A percentile compares a stretch with the other conserved stretches of the same genome.
These are phyloP conservation scores for barrel medic (Medicago truncatula) DNA, from an alignment of 306 rosid genomes.

Conservation along the genomic window MtrunA17r5.0-ANR NC_053049.1:26923001-26923500, in stretches of 20 bases:
- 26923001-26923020: not conserved
- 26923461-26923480: slow-evolving; percentile 27
- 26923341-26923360: slow-evolving; percentile 75
- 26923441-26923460: slow-evolving; percentile 57
- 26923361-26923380: slow-evolving; percentile 44
- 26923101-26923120: no score
- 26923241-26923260: slow-evolving; percentile 96
- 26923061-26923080: no score
- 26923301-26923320: slow-evolving; percentile 57
- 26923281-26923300: slow-evolving; percentile 52
- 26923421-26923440: slow-evolving; percentile 70
- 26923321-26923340: slow-evolving; percentile 88
- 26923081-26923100: no score
- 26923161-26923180: slow-evolving; percentile 31
- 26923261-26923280: slow-evolving; percentile 86
- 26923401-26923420: slow-evolving; percentile 61
- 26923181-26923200: slow-evolving; percentile 8
- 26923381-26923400: slow-evolving; percentile 43
- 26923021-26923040: not conserved
- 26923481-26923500: slow-evolving; percentile 46
- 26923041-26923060: no score
- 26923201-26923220: slow-evolving; percentile 55
- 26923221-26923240: slow-evolving; percentile 76
- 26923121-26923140: not conserved
- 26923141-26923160: not conserved